Evolutionary conservation across 768 basidiomycete species (phyloP), one percentile per base, ranked within the genome.

Genomic region (Amanita subjunquillea): DNA sequence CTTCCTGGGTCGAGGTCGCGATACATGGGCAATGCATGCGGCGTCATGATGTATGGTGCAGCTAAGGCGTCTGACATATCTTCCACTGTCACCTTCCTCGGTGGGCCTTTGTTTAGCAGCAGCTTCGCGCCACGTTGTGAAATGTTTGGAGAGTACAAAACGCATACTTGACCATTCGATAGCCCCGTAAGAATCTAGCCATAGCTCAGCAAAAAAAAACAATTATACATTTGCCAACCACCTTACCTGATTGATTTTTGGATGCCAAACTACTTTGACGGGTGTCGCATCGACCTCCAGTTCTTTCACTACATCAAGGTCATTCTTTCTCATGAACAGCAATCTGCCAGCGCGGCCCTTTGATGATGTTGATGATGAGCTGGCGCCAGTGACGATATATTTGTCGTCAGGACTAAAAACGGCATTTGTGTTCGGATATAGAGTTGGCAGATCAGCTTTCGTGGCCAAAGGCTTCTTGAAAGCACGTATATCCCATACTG

Each of bases 401-500:
- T 83, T 88, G 59, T 94, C 91, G 65, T 96, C 91, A 0, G 96
- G 96, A 58, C 93, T 96, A 69, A 95, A 98, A 56, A 87, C 79
- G 7, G 94, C 85, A 66, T 98, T 98, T 38, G 94, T 95, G 57
- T 87, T 82, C 13, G 91, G 87, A 69, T 99, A 97, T 51, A 92
- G 68, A 13, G 90, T 90, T 43, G 79, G 73, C 25, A 91, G 68
- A 45, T 74, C 79, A 27, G 75, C 64, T 53, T 78, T 80, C n/a
- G 75, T 76, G 2, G 78, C 80, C 29, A 97, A 63, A 2, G 96
- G 93, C 66, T 88, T 91, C 67, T 89, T 92, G 75, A 98, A 90
- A 9, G 85, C 76, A 52, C 91, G 82, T 25, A 91, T 68, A 65
- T 98, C 95, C 96, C 96, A 99, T 42, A 97, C 95, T 98, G 51